Conservation (phyloP, 2,329 filamentous ascomycete genomes). For the Trichophyton rubrum region DNA sequence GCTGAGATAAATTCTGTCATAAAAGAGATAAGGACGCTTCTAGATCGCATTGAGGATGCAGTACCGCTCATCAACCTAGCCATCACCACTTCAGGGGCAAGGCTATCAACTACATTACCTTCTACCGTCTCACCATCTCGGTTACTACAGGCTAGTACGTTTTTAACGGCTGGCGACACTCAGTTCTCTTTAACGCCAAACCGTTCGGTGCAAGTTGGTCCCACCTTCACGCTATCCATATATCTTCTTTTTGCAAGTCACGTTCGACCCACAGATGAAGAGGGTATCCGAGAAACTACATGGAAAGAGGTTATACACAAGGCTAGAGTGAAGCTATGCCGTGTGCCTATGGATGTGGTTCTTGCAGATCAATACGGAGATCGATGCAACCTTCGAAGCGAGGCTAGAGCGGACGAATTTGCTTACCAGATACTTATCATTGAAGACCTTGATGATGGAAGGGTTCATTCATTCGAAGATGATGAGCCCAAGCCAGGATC, state of each 20-base stretch:
- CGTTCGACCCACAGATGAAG: conserved; percentile 44
- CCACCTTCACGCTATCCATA: conserved; percentile 70
- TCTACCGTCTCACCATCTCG: conserved; percentile 79
- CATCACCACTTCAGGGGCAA: conserved; percentile 86
- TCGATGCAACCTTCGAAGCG: conserved; percentile 22
- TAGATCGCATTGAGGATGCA: conserved; percentile 73
- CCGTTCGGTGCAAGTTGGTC: conserved; percentile 66
- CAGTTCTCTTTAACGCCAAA: conserved; percentile 58
- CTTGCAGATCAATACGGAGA: conserved; percentile 15
- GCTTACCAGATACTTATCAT: conserved; percentile 70
- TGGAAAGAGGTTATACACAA: conserved; percentile 98
- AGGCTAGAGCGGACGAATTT: conserved; percentile 49
- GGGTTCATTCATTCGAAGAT: conserved; percentile 55
- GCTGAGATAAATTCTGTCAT: conserved; percentile 58
- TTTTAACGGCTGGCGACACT: conserved; percentile 74
- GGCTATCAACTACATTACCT: conserved; percentile 65
- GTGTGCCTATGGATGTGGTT: conserved; percentile 49
- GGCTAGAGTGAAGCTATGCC: conserved; percentile 65
- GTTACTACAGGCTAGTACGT: conserved; percentile 81
- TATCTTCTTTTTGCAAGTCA: conserved; percentile 94
- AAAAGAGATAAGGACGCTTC: conserved; percentile 58
- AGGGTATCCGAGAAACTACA: conserved; percentile 52
- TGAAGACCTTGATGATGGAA: conserved; percentile 65
- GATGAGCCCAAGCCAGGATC: conserved; percentile 42
- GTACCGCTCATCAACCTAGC: conserved; percentile 86